Conservation (phyloP, 805 yeast genomes). For the Hermanozyma aechmeae region DNA sequence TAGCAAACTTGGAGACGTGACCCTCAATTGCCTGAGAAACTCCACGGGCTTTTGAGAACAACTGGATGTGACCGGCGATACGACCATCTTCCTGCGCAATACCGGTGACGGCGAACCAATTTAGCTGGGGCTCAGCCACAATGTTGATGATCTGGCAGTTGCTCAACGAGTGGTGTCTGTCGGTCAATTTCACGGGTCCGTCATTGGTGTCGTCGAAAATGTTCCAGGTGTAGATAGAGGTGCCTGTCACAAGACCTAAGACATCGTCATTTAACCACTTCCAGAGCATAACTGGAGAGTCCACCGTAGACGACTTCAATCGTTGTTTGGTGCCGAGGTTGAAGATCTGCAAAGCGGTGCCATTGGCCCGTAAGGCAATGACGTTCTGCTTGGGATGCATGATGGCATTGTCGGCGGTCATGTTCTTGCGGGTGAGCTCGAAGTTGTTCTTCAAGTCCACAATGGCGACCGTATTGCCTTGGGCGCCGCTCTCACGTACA, state of each 20-base stretch:
- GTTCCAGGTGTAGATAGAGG: slow-evolving; percentile 71
- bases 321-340: slow-evolving; percentile 82
- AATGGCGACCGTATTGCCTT: slow-evolving; percentile 86
- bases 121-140: slow-evolving; percentile 66
- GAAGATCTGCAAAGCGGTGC: slow-evolving; percentile 91
- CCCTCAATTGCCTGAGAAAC: slow-evolving; percentile 97
- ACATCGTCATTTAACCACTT: slow-evolving; percentile 72
- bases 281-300: slow-evolving; percentile 92
- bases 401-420: slow-evolving; percentile 96
- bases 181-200: slow-evolving; percentile 76
- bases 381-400: slow-evolving; percentile 88
- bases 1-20: slow-evolving; percentile 88
- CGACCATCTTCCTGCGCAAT: slow-evolving; percentile 90
- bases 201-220: slow-evolving; percentile 69
- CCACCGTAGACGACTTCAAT: slow-evolving; percentile 76
- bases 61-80: slow-evolving; percentile 93
- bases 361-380: slow-evolving; percentile 90
- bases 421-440: slow-evolving; percentile 77
- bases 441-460: slow-evolving; percentile 75
- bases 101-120: slow-evolving; percentile 95
- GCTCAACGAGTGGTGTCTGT: slow-evolving; percentile 70
- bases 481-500: slow-evolving; percentile 53
- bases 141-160: slow-evolving; percentile 87
- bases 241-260: slow-evolving; percentile 78
- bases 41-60: slow-evolving; percentile 78